These are phyloP conservation scores for Scedosporium aurantiacum DNA, from an alignment of 2,329 filamentous ascomycete genomes.

Conservation along the genomic window DNA sequence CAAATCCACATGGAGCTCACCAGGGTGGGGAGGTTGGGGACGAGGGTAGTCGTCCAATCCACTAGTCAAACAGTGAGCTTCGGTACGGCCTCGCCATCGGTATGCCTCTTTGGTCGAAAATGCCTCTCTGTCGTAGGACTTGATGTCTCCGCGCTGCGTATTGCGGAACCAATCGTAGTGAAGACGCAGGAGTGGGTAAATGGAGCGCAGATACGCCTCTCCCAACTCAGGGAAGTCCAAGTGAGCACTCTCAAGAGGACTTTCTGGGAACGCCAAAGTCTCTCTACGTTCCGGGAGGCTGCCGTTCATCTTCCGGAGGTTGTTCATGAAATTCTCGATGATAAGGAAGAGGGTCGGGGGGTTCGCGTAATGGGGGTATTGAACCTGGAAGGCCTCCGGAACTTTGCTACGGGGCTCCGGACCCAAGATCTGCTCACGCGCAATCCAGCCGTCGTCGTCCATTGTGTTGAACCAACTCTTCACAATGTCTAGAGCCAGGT, in stretches of 20 bases:
- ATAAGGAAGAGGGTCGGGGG: conserved; percentile 90
- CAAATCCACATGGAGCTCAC: conserved; percentile 88
- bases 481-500: conserved; percentile 76
- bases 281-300: conserved; percentile 16
- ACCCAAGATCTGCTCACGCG: conserved; percentile 88
- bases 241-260: conserved; percentile 25
- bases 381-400: conserved; percentile 80
- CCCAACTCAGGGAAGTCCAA: conserved; percentile 58
- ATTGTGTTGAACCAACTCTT: conserved; percentile 94
- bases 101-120: conserved; percentile 88
- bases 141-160: conserved; percentile 83
- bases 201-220: conserved; percentile 57
- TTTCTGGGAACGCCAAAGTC: conserved; percentile 5
- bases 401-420: conserved; percentile 90
- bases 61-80: conserved; percentile 79
- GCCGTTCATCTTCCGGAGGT: conserved; percentile 49
- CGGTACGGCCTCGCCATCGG: conserved; percentile 84
- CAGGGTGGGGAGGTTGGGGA: conserved; percentile 84
- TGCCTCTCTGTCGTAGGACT: conserved; percentile 79
- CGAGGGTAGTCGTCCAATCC: conserved; percentile 95
- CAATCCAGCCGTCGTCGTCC: conserved; percentile 97
- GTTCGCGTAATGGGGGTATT: conserved; percentile 96
- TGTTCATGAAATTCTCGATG: conserved; percentile 73
- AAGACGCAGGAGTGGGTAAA: conserved; percentile 79
- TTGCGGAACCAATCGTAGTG: conserved; percentile 94